Percentiles rank a stretch among this genome's conserved stretches.
Evolutionary conservation across 148 eudicot species (phyloP).

Genomic region (Heliosperma pusillum): DNA sequence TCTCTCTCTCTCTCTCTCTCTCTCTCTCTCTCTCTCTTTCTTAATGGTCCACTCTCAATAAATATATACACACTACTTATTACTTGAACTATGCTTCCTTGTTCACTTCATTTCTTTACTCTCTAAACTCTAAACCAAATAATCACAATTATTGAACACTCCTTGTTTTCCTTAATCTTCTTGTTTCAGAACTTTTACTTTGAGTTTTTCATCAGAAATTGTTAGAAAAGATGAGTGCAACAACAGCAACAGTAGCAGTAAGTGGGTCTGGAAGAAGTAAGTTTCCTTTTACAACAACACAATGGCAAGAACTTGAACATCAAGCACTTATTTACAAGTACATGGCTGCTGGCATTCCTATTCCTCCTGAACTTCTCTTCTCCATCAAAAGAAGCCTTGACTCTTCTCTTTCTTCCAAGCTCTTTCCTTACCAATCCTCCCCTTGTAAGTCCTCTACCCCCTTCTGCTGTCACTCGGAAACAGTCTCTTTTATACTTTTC

Average conservation of each 20-base stretch:
- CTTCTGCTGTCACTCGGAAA: not conserved
- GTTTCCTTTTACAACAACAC: constrained; percentile 81
- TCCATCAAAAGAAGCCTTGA: constrained; percentile 62
- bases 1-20: too few relatives aligned
- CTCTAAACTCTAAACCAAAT: too few relatives aligned
- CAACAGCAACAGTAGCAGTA: constrained; percentile 13
- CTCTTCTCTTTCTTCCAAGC: constrained; percentile 55
- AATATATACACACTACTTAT: not conserved
- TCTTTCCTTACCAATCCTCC: constrained; percentile 64
- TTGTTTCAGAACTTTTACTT: not conserved
- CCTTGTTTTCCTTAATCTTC: not conserved
- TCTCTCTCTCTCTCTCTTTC: constrained; percentile 4
- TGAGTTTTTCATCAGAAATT: not conserved
- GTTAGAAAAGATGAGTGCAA: constrained; percentile 17
- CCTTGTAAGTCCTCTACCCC: constrained; percentile 42
- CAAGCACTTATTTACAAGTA: constrained; percentile 89
- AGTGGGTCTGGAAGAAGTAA: constrained; percentile 24
- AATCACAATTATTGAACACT: too few relatives aligned
- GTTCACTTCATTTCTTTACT: not conserved
- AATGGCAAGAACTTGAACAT: constrained; percentile 93
- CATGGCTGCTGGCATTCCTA: constrained; percentile 86
- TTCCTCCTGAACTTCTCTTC: constrained; percentile 89
- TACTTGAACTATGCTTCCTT: not conserved
- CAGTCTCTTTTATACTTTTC: not conserved
- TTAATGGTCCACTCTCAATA: not conserved